Evolutionary conservation across 2,329 filamentous ascomycete genomes (phyloP).

Genomic region (Sclerotinia trifoliorum): DNA sequence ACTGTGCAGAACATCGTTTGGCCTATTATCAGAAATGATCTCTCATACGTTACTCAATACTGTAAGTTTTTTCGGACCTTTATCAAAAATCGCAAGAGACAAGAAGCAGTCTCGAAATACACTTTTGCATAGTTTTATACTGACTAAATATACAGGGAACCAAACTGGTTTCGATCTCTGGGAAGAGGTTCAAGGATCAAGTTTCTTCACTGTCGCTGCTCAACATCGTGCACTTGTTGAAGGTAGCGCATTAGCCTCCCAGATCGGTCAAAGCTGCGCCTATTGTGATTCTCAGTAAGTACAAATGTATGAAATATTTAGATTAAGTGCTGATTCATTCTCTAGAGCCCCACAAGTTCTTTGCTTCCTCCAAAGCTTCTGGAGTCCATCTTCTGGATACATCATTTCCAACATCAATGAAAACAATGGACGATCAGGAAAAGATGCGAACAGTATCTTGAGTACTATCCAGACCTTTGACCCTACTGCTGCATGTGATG

Average conservation of each 20-base stretch:
- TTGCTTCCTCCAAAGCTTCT: slow-evolving; percentile 74
- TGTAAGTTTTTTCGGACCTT: slow-evolving; percentile 44
- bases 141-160: slow-evolving; percentile 40
- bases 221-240: slow-evolving; percentile 69
- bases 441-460: slow-evolving; percentile 70
- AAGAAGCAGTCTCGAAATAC: background rate
- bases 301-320: background rate
- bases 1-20: slow-evolving; percentile 56
- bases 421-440: slow-evolving; percentile 62
- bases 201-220: slow-evolving; percentile 73
- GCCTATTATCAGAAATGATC: slow-evolving; percentile 74
- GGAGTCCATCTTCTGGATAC: slow-evolving; percentile 58
- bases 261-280: slow-evolving; percentile 58
- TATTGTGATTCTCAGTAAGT: slow-evolving; percentile 55
- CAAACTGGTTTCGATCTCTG: slow-evolving; percentile 70
- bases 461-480: slow-evolving; percentile 69
- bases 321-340: background rate
- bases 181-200: slow-evolving; percentile 76
- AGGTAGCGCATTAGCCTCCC: slow-evolving; percentile 64
- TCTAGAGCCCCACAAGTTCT: slow-evolving; percentile 62
- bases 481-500: slow-evolving; percentile 63
- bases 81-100: background rate
- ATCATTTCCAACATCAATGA: slow-evolving; percentile 67
- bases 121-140: background rate
- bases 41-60: slow-evolving; percentile 72